A percentile compares a stretch with the other conserved stretches of the same genome.
phyloP scores from a whole-genome alignment of 2,329 filamentous ascomycete genomes.

The Bipolaris gigantea region DNA sequence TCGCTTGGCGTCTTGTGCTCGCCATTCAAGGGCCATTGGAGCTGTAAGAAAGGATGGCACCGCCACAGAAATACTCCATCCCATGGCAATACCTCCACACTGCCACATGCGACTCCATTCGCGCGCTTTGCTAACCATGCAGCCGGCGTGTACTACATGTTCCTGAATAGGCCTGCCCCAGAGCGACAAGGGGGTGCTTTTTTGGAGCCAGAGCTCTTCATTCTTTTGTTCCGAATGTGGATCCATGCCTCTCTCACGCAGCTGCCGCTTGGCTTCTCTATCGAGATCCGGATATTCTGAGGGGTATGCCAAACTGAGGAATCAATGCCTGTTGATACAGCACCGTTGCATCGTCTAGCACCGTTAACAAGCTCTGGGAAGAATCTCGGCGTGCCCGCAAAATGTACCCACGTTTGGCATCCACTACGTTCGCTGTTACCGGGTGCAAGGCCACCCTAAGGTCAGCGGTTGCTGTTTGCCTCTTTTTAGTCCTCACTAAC shows the following conservation, averaged over 20 bases:
- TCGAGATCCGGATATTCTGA: not conserved
- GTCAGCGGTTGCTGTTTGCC: not conserved
- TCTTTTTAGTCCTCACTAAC: not conserved
- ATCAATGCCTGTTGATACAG: not conserved
- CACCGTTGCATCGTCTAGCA: not conserved
- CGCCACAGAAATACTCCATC: no score
- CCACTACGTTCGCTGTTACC: not conserved
- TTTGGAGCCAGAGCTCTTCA: not conserved
- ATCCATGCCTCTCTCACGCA: not conserved
- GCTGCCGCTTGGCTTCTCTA: not conserved
- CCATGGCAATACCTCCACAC: no score
- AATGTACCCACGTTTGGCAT: not conserved
- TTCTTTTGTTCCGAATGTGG: not conserved
- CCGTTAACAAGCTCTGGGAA: not conserved
- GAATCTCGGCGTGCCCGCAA: not conserved
- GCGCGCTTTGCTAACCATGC: not conserved
- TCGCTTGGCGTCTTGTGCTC: not conserved
- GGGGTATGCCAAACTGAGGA: not conserved
- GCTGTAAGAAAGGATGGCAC: not conserved
- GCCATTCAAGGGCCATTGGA: not conserved
- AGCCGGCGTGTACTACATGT: not conserved
- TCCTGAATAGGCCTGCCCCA: not conserved
- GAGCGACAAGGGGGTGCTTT: slow-evolving; percentile 1
- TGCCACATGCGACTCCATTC: no score
- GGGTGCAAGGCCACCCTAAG: not conserved